Evolutionary conservation across 176 grass and related monocot genomes (phyloP), one percentile per base, ranked within the genome.

Genomic region (Carex parvula): DNA sequence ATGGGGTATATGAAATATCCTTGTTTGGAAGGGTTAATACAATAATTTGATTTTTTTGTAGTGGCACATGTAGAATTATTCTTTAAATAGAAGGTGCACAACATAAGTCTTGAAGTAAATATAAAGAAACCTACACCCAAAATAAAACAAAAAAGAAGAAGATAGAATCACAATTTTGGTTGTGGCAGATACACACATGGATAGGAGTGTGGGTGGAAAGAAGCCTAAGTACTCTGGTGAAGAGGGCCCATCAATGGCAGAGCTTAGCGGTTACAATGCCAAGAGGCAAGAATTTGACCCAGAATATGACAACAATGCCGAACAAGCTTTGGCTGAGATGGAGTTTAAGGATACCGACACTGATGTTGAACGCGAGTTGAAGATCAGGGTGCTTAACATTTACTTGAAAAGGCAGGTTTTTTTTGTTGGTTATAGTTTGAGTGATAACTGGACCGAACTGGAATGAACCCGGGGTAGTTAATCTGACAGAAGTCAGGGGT

Each of bases 271-370:
- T 58, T 99, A 91, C 77, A 99, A 99, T 88, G 44, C 91, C 46
- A 99, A 99, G 85, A 91, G 96, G 55, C 88, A 93, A 15, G 96
- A 99, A 69, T 99, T 99, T 93, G 96, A 99, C 73, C 96, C 96
- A 6, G 96, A 99, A 83, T 99, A 99, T 84, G 96, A 99, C 72
- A 95, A 99, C 60, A 91, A 99, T 85, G 96, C 96, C 44, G 96
- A 99, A 66, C 93, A 95, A 80, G 89, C 96, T 53, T 90, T 99
- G 8, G 93, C 96, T 60, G 96, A 99, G 70, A 99, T 99, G 96
- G 96, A 95, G 61, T 95, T 99, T 60, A 99, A 95, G 87, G 96
- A 99, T 86, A 95, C 88, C 60, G 96, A 99, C 75, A 87, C 78
- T 0, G 96, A 95, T 87, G 93, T 86, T 66, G 96, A 99, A 59